A percentile compares a stretch with the other conserved stretches of the same genome.
These are phyloP conservation scores for Yamadazyma spencermartinsiae DNA, from an alignment of 1,139 yeast genomes.

Conservation along the genomic window DNA sequence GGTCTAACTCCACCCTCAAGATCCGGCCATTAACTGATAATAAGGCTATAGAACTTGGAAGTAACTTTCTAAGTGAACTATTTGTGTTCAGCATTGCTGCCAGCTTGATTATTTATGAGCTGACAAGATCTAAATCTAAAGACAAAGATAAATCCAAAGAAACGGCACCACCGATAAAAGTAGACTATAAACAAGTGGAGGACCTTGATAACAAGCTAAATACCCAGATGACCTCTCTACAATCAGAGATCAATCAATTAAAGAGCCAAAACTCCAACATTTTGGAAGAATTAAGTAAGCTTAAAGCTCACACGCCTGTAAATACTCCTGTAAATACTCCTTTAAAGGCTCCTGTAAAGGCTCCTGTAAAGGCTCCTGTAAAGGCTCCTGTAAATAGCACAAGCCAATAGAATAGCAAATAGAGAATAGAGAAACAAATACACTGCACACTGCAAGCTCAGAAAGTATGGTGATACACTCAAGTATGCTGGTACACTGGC, in stretches of 20 bases:
- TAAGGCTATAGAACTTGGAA: constrained; percentile 83
- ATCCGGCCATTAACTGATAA: constrained; percentile 82
- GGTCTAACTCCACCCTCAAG: constrained; percentile 58
- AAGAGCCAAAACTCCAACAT: constrained; percentile 13
- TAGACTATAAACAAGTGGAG: too few relatives aligned
- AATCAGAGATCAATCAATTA: constrained; percentile 8
- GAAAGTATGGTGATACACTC: too few relatives aligned
- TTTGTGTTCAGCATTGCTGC: constrained; percentile 83
- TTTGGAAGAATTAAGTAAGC: constrained; percentile 12
- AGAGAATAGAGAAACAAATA: constrained; percentile 3
- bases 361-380: too few relatives aligned
- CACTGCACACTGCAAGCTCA: neutral
- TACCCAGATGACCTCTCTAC: neutral
- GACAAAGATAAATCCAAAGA: neutral
- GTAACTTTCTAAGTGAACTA: constrained; percentile 73
- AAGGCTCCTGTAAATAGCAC: too few relatives aligned
- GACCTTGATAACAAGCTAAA: neutral
- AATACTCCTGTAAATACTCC: constrained; percentile 11
- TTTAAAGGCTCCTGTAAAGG: constrained; percentile 11
- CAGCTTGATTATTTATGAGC: constrained; percentile 71
- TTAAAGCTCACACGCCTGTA: constrained; percentile 5
- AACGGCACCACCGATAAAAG: too few relatives aligned
- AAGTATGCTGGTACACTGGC: too few relatives aligned
- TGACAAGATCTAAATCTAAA: constrained; percentile 58
- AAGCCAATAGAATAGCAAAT: too few relatives aligned